Evolutionary conservation across 768 basidiomycete genomes (phyloP), one percentile per base, ranked within the genome.

Genomic region (Russula brevipes): DNA sequence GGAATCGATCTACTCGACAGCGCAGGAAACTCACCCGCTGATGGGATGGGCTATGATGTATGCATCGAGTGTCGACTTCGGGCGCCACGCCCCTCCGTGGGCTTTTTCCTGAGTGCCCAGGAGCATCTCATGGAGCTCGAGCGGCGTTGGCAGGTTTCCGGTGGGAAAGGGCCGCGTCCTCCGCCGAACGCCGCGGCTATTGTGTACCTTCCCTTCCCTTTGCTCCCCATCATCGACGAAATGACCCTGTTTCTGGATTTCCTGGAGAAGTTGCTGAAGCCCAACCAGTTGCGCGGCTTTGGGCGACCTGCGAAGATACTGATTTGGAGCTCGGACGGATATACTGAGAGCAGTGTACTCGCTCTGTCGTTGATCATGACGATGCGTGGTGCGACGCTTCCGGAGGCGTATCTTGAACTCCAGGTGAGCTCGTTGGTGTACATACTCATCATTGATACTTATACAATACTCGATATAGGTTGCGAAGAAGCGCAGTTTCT

Each of bases 381-480:
- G 31, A 76, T 86, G 57, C 83, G 82, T 60, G 76, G 77, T 19
- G 75, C 89, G 41, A 75, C 79, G 54, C 81, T 97, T 8, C 91
- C 94, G 9, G 92, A 95, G 72, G 96, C 94, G 7, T 98, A 96
- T 76, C 78, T 98, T 38, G 87, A 93, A 72, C 81, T 98, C 66
- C 96, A 98, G 75, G 66, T 66, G 54, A 46, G 65, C 42, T 6
- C 16, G 72, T 76, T 14, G 53, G 71, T 17, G 65, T 70, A 24
- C 30, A 33, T n/a, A 24, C 16, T 16, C 46, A 36, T 38, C 1
- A 42, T 53, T 14, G 31, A 42, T 7, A 11, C 30, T 41, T 67
- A 16, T 47, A 30, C 12, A n/a, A 31, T 42, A 6, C 12, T 54
- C 42, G 2, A 12, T 10, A 2, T 16, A 67, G 66, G 85, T 88